Conservation (phyloP, 139 green algal genomes). For the Parachlorella kessleri region DNA sequence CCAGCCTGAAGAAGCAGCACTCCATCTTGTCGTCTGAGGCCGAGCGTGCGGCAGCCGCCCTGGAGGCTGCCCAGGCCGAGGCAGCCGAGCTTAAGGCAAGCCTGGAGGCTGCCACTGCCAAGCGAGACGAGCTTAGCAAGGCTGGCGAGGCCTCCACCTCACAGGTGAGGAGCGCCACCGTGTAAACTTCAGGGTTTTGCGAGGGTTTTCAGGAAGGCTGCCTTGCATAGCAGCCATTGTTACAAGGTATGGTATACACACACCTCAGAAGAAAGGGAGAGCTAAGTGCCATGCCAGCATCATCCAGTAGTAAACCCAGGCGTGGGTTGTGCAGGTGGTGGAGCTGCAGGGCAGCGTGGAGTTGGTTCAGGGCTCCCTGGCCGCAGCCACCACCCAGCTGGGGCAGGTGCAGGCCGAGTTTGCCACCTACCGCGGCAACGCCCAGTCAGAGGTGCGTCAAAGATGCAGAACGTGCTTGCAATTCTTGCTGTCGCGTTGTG, state of each 20-base stretch:
- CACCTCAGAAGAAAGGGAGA: too few species aligned
- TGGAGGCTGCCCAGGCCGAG: slow-evolving; percentile 6
- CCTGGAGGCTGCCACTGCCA: not conserved
- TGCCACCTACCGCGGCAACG: not conserved
- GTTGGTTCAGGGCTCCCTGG: too few species aligned
- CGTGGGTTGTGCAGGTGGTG: not conserved
- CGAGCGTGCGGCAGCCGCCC: slow-evolving; percentile 2
- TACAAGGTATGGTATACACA: too few species aligned
- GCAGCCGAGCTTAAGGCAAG: not conserved
- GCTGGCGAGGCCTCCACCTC: not conserved
- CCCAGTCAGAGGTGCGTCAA: not conserved
- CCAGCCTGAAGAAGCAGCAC: slow-evolving; percentile 13
- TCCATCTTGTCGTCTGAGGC: slow-evolving; percentile 4
- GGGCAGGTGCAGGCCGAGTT: slow-evolving; percentile 9
- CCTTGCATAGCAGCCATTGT: too few species aligned
- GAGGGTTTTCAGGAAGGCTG: too few species aligned
- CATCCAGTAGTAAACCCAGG: too few species aligned
- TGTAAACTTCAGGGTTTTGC: too few species aligned
- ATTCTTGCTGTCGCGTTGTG: too few species aligned
- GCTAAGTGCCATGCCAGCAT: too few species aligned
- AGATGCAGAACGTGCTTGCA: too few species aligned
- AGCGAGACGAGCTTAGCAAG: not conserved
- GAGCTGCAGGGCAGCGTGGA: slow-evolving; percentile 16
- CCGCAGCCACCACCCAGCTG: not conserved
- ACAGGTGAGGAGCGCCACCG: too few species aligned